Evolutionary conservation across 2,329 filamentous ascomycete species (phyloP).

Genomic region (Aspergillus sp.): DNA sequence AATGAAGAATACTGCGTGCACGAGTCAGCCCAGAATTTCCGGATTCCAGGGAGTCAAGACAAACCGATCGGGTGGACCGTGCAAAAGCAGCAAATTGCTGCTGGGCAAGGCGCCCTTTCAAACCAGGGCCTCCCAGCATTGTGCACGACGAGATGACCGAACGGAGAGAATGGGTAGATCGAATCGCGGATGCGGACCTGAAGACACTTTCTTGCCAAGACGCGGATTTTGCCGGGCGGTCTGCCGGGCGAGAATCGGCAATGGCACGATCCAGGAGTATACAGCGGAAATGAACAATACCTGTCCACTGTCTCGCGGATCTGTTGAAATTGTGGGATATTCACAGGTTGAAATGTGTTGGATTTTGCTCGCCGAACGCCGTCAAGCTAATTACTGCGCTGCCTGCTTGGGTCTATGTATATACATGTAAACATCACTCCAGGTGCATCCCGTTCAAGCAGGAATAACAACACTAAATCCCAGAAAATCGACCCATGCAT

Average conservation of each 20-base stretch:
- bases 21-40: slow-evolving; percentile 15
- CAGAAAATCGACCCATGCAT: neutral
- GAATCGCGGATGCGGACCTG: slow-evolving; percentile 7
- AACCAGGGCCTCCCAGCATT: slow-evolving; percentile 59
- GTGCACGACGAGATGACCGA: slow-evolving; percentile 20
- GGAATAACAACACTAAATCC: neutral
- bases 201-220: slow-evolving; percentile 22
- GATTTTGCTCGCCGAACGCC: slow-evolving; percentile 31
- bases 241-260: slow-evolving; percentile 9
- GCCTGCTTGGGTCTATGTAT: slow-evolving; percentile 30
- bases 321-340: neutral
- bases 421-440: slow-evolving; percentile 26
- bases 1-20: slow-evolving; percentile 35
- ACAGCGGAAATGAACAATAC: too few species aligned
- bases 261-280: neutral
- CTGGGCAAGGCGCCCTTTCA: slow-evolving; percentile 45
- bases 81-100: slow-evolving; percentile 28
- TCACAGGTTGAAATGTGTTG: neutral
- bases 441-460: slow-evolving; percentile 21
- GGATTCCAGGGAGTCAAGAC: slow-evolving; percentile 14
- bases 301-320: too few species aligned
- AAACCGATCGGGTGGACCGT: slow-evolving; percentile 37
- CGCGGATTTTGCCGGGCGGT: slow-evolving; percentile 39
- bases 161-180: slow-evolving; percentile 13
- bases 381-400: slow-evolving; percentile 19